Conservation (phyloP, 352 stramenopile species). For the Phytophthora boehmeriae region DNA sequence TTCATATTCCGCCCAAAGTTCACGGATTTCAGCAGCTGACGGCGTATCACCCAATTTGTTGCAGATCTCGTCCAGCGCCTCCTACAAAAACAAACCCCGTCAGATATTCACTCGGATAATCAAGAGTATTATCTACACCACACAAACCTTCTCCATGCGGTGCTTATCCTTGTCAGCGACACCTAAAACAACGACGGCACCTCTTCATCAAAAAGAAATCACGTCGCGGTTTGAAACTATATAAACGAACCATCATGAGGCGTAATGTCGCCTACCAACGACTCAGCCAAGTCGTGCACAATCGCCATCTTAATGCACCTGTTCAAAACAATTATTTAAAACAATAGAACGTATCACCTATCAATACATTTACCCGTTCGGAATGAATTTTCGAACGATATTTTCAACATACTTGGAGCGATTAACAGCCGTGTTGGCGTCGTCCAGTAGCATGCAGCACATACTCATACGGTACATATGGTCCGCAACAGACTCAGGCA, state of each 20-base stretch:
- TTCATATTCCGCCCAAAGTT: conserved; percentile 91
- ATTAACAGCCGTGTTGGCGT: conserved; percentile 65
- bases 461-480: conserved; percentile 95
- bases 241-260: conserved; percentile 74
- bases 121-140: too few species aligned
- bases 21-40: conserved; percentile 65
- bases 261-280: conserved; percentile 93
- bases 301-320: conserved; percentile 93
- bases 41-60: conserved; percentile 55
- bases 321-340: conserved; percentile 5
- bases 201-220: conserved; percentile 3
- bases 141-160: conserved; percentile 80
- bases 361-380: conserved; percentile 12
- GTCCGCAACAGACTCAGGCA: conserved; percentile 92
- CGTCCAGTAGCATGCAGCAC: conserved; percentile 90
- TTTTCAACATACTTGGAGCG: conserved; percentile 72
- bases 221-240: neutral
- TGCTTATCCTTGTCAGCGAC: conserved; percentile 92
- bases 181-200: conserved; percentile 33
- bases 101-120: neutral
- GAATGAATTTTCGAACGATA: neutral
- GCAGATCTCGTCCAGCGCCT: conserved; percentile 77
- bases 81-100: conserved; percentile 26
- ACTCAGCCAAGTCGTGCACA: conserved; percentile 93
- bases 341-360: neutral